Percentiles rank a stretch among this genome's conserved stretches.
Conservation (phyloP, 495 filamentous ascomycete species). For the Neurospora sp. region DNA sequence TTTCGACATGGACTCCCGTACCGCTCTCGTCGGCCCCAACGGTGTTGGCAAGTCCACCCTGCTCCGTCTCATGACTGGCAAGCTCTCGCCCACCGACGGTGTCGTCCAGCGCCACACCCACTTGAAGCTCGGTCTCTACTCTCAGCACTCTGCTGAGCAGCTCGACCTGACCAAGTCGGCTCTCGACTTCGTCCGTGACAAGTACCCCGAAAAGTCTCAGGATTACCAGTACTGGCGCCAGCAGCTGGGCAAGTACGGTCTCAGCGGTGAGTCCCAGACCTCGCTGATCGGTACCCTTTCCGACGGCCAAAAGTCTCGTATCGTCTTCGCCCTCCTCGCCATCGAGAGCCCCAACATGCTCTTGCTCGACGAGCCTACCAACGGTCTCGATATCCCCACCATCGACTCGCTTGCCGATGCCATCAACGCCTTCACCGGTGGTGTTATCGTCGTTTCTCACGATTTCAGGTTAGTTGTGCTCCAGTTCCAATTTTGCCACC, state of each 20-base stretch:
- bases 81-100: conserved; percentile 75
- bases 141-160: conserved; percentile 95
- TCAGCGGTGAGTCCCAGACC: conserved; percentile 86
- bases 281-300: conserved; percentile 96
- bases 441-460: conserved; percentile 96
- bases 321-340: conserved; percentile 92
- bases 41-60: conserved; percentile 99
- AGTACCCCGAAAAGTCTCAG: conserved; percentile 77
- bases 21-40: conserved; percentile 94
- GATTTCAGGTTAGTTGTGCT: conserved; percentile 71
- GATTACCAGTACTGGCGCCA: conserved; percentile 99
- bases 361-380: conserved; percentile 94
- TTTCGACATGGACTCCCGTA: conserved; percentile 98
- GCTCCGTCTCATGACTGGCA: conserved; percentile 93
- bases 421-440: conserved; percentile 90
- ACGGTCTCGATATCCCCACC: conserved; percentile 98
- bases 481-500: not conserved
- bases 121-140: conserved; percentile 96
- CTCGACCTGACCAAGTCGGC: conserved; percentile 96
- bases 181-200: conserved; percentile 94
- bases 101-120: conserved; percentile 86
- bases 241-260: conserved; percentile 87
- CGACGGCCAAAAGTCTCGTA: conserved; percentile 93
- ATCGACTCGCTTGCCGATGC: conserved; percentile 97
- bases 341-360: conserved; percentile 98